Evolutionary conservation across 768 basidiomycete species (phyloP).

Genomic region (Mycena capillaripes): DNA sequence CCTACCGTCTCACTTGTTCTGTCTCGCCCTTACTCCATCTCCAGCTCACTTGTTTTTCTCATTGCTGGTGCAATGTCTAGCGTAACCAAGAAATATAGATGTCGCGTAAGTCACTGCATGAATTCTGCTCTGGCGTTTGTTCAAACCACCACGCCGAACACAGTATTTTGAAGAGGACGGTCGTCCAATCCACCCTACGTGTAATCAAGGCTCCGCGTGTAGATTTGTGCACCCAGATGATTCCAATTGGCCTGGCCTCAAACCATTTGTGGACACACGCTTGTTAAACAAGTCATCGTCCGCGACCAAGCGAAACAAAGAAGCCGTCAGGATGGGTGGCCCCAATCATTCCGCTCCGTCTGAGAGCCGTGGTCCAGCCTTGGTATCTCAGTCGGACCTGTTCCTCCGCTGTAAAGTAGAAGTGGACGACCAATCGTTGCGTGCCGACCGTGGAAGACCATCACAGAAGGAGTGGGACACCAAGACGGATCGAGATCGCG

Average conservation of each 20-base stretch:
- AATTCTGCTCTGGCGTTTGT: neutral
- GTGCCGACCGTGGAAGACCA: conserved; percentile 10
- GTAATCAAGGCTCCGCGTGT: conserved; percentile 63
- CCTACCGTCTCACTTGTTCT: no score
- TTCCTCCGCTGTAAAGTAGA: conserved; percentile 52
- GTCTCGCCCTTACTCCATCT: neutral
- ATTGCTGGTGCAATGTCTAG: conserved; percentile 26
- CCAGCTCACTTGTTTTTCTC: neutral
- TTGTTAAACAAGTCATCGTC: conserved; percentile 19
- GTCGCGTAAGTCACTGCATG: conserved; percentile 55
- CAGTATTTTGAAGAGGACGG: conserved; percentile 67
- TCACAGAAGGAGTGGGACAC: conserved; percentile 12
- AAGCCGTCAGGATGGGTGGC: conserved; percentile 24
- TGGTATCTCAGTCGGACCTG: conserved; percentile 60
- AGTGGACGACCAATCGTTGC: conserved; percentile 37
- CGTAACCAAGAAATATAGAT: conserved; percentile 56
- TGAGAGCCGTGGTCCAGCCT: conserved; percentile 48
- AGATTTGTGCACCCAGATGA: conserved; percentile 68
- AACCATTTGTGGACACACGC: conserved; percentile 34
- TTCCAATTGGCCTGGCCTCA: conserved; percentile 54
- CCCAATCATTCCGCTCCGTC: conserved; percentile 30
- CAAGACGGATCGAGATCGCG: conserved; percentile 29
- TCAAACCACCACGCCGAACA: neutral
- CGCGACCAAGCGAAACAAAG: conserved; percentile 32
- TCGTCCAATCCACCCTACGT: conserved; percentile 55